These are phyloP conservation scores for Exophiala oligosperma DNA, from an alignment of 2,329 filamentous ascomycete genomes.

Conservation along the genomic window DNA sequence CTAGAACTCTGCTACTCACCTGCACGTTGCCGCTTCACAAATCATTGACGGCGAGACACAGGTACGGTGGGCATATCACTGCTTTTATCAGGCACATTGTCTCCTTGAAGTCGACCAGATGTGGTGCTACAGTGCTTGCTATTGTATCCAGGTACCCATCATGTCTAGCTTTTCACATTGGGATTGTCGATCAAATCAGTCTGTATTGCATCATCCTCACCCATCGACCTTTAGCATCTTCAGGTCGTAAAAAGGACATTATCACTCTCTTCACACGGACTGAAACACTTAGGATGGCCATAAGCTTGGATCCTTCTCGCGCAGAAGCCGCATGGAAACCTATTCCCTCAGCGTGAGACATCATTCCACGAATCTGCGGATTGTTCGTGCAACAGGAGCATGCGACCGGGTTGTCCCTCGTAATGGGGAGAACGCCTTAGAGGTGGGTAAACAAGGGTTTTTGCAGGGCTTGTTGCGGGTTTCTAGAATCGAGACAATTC, in stretches of 20 bases:
- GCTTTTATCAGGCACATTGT: slow-evolving; percentile 9
- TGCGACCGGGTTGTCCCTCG: slow-evolving; percentile 1
- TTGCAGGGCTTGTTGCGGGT: background rate
- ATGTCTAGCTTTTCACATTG: background rate
- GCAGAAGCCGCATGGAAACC: background rate
- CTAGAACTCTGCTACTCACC: slow-evolving; percentile 8
- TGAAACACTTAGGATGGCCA: too few species aligned
- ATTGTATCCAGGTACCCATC: slow-evolving; percentile 1
- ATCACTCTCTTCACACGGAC: too few species aligned
- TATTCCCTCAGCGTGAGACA: background rate
- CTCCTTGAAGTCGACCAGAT: slow-evolving; percentile 12
- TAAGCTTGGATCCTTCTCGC: too few species aligned
- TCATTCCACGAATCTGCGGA: background rate
- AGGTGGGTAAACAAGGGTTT: background rate
- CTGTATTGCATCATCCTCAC: background rate
- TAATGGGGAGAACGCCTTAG: background rate
- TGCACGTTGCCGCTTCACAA: slow-evolving; percentile 18
- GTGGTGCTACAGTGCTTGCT: slow-evolving; percentile 10
- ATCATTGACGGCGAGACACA: slow-evolving; percentile 20
- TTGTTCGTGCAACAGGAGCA: background rate
- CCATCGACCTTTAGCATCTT: too few species aligned
- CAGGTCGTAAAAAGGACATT: too few species aligned
- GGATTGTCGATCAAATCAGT: slow-evolving; percentile 5
- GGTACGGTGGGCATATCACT: slow-evolving; percentile 9
- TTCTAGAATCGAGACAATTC: slow-evolving; percentile 7